Conservation (phyloP, 108 stramenopile genomes). For the Parmales sp. region DNA sequence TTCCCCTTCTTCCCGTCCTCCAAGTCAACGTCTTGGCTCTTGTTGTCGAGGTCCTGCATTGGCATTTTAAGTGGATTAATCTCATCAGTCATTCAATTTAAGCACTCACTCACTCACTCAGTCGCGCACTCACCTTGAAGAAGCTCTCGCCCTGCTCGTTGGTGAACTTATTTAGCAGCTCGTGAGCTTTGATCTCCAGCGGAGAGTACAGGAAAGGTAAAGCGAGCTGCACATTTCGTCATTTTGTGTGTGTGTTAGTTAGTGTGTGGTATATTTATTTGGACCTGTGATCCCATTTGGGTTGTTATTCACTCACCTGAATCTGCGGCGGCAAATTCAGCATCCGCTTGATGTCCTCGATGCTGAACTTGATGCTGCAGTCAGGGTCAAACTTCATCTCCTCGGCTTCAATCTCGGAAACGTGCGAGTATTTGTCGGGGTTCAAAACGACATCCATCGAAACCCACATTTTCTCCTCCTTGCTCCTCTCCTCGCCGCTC, state of each 20-base stretch:
- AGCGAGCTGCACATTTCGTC: too few species aligned
- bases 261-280: too few species aligned
- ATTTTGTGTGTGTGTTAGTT: too few species aligned
- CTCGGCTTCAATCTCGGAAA: conserved; percentile 19
- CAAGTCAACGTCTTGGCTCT: not conserved
- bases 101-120: too few species aligned
- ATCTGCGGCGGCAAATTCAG: conserved; percentile 13
- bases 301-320: too few species aligned
- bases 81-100: too few species aligned
- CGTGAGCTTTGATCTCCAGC: conserved; percentile 19
- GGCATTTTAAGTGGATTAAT: too few species aligned
- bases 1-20: not conserved
- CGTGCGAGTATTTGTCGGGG: conserved; percentile 21
- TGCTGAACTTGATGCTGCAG: conserved; percentile 10
- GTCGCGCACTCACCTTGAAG: too few species aligned
- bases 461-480: conserved; percentile 21
- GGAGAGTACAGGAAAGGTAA: conserved; percentile 16
- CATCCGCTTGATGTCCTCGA: conserved; percentile 19
- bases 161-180: conserved; percentile 14
- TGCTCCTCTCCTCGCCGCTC: conserved; percentile 12
- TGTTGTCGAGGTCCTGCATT: not conserved
- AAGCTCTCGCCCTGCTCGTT: conserved; percentile 15
- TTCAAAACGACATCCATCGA: conserved; percentile 20
- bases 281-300: too few species aligned
- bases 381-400: conserved; percentile 27